These are phyloP conservation scores for Hibiscus mutabilis DNA, from an alignment of 345 rosid species.

Conservation along the genomic window DNA sequence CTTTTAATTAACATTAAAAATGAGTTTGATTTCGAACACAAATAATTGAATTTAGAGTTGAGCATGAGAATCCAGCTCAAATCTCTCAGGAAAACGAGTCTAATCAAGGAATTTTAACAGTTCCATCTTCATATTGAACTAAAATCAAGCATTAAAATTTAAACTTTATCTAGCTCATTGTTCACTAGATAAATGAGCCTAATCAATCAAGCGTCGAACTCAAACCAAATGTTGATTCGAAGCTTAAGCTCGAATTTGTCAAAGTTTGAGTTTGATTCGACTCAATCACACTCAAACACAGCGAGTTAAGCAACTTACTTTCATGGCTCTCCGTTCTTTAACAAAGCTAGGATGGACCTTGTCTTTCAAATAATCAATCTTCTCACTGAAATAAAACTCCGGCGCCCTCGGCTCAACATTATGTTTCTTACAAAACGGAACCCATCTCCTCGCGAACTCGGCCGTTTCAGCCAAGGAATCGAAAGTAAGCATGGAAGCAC, in stretches of 20 bases:
- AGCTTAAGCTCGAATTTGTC: neutral
- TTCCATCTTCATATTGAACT: neutral
- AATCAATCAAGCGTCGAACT: neutral
- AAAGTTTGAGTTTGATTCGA: neutral
- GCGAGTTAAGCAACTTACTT: conserved; percentile 39
- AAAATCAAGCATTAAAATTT: neutral
- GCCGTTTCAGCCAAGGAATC: conserved; percentile 83
- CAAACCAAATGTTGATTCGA: neutral
- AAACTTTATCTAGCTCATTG: neutral
- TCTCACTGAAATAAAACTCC: conserved; percentile 83
- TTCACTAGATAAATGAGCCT: neutral
- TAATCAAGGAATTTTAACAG: neutral
- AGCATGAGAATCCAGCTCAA: neutral
- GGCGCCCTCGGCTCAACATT: conserved; percentile 87
- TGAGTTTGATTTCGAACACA: neutral
- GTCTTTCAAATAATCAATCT: conserved; percentile 91
- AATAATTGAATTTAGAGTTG: neutral
- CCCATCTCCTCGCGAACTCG: conserved; percentile 97
- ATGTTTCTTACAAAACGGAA: conserved; percentile 85
- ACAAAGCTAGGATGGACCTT: conserved; percentile 91
- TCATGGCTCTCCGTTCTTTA: conserved; percentile 97
- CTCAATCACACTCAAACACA: neutral
- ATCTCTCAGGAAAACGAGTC: neutral
- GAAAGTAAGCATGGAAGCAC: conserved; percentile 92
- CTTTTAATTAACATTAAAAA: too few species aligned